Conservation (phyloP, 2,329 filamentous ascomycete species). For the Pseudovirgaria hyperparasitica region DNA sequence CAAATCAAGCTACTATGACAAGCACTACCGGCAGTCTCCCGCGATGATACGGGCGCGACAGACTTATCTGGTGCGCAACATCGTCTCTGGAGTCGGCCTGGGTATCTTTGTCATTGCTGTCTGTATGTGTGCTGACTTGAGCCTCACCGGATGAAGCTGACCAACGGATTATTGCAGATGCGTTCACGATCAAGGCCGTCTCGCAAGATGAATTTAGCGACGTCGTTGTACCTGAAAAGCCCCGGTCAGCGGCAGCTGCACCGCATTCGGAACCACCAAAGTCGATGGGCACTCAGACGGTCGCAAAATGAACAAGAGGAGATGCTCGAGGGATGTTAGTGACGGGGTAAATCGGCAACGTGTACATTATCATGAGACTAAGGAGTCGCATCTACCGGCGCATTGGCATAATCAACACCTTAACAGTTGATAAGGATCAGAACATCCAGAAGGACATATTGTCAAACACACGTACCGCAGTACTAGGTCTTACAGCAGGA, state of each 20-base stretch:
- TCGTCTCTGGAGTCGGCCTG: slow-evolving; percentile 64
- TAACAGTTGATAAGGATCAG: no score
- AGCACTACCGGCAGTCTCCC: slow-evolving; percentile 69
- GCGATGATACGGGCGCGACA: slow-evolving; percentile 83
- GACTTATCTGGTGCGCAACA: slow-evolving; percentile 86
- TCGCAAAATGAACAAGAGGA: neutral
- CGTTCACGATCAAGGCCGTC: slow-evolving; percentile 67
- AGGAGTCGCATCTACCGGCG: no score
- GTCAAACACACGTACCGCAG: no score
- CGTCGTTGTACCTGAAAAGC: slow-evolving; percentile 73
- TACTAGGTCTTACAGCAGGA: no score
- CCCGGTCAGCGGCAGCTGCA: slow-evolving; percentile 16
- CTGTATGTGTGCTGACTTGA: slow-evolving; percentile 61
- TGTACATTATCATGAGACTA: no score
- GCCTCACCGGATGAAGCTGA: slow-evolving; percentile 5
- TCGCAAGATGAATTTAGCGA: slow-evolving; percentile 97
- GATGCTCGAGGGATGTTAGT: neutral
- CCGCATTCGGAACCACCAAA: neutral
- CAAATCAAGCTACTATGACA: slow-evolving; percentile 81
- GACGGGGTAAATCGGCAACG: no score
- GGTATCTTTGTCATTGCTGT: slow-evolving; percentile 67
- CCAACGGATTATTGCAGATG: slow-evolving; percentile 42
- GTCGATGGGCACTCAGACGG: neutral
- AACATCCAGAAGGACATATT: no score
- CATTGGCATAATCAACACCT: no score